These are phyloP conservation scores for Schwanniomyces yamadae DNA, from an alignment of 805 yeast genomes.

Conservation along the genomic window DNA sequence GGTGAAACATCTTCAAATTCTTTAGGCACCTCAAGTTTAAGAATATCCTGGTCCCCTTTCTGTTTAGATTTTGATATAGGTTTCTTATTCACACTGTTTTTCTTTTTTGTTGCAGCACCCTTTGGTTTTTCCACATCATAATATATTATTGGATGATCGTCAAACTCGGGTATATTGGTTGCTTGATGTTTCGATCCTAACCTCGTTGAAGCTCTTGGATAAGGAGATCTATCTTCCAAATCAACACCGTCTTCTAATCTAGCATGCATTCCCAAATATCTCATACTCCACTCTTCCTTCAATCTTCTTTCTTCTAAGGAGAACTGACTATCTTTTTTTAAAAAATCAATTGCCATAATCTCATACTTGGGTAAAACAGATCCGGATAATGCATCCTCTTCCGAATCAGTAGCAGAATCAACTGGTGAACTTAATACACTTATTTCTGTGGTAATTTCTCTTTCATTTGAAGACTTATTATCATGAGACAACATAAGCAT, in stretches of 20 bases:
- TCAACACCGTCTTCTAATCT: slow-evolving; percentile 75
- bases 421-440: slow-evolving; percentile 11
- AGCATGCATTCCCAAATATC: slow-evolving; percentile 77
- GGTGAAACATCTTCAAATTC: slow-evolving; percentile 42
- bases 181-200: slow-evolving; percentile 75
- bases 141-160: slow-evolving; percentile 62
- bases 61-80: slow-evolving; percentile 18
- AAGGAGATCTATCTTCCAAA: slow-evolving; percentile 66
- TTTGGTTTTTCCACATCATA: slow-evolving; percentile 43
- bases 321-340: slow-evolving; percentile 43
- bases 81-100: slow-evolving; percentile 11
- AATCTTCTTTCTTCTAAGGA: slow-evolving; percentile 49
- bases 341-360: slow-evolving; percentile 52
- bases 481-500: slow-evolving; percentile 42
- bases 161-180: slow-evolving; percentile 63
- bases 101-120: slow-evolving; percentile 4
- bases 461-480: slow-evolving; percentile 39
- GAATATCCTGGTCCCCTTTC: slow-evolving; percentile 16
- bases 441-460: slow-evolving; percentile 27
- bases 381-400: slow-evolving; percentile 6
- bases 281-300: slow-evolving; percentile 75
- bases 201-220: slow-evolving; percentile 77
- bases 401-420: slow-evolving; percentile 9
- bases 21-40: slow-evolving; percentile 45
- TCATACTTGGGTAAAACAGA: slow-evolving; percentile 51